Evolutionary conservation across 1,139 yeast genomes (phyloP).

Genomic region (Yarrowia galli): DNA sequence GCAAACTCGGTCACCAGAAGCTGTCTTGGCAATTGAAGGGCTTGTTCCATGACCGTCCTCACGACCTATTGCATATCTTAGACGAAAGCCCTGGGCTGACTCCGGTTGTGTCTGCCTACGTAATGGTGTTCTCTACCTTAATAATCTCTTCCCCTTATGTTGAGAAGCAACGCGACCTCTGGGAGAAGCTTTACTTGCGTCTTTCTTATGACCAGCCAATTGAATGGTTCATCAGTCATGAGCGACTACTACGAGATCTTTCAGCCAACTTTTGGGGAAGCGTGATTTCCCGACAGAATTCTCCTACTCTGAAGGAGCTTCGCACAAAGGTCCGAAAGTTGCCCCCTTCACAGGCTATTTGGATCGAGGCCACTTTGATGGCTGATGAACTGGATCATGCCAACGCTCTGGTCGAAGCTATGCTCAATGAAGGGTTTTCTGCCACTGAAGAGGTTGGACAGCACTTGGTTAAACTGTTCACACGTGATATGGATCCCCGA

Average conservation of each 20-base stretch:
- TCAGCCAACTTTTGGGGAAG: conserved; percentile 18
- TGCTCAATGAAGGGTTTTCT: conserved; percentile 19
- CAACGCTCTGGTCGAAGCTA: conserved; percentile 4
- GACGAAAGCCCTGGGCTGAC: not conserved
- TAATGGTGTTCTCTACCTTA: not conserved
- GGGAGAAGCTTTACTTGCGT: conserved; percentile 15
- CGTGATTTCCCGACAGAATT: not conserved
- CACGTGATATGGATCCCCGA: conserved; percentile 7
- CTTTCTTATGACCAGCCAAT: not conserved
- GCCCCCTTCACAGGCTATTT: conserved; percentile 14
- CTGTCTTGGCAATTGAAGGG: not conserved
- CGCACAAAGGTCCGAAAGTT: not conserved
- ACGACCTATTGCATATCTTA: not conserved
- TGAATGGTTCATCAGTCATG: conserved; percentile 16
- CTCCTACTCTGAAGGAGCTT: not conserved
- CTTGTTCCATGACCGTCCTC: not conserved
- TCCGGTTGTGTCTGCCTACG: not conserved
- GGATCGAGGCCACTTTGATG: not conserved
- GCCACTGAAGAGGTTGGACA: conserved; percentile 12
- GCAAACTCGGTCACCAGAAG: not conserved
- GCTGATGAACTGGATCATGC: conserved; percentile 3
- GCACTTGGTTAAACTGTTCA: conserved; percentile 25
- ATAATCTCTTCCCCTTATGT: not conserved
- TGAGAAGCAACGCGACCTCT: not conserved
- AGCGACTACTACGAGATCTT: not conserved